These are phyloP conservation scores for Porphyrellus sp. DNA, from an alignment of 1,284 basidiomycete genomes.

Conservation along the genomic window DNA sequence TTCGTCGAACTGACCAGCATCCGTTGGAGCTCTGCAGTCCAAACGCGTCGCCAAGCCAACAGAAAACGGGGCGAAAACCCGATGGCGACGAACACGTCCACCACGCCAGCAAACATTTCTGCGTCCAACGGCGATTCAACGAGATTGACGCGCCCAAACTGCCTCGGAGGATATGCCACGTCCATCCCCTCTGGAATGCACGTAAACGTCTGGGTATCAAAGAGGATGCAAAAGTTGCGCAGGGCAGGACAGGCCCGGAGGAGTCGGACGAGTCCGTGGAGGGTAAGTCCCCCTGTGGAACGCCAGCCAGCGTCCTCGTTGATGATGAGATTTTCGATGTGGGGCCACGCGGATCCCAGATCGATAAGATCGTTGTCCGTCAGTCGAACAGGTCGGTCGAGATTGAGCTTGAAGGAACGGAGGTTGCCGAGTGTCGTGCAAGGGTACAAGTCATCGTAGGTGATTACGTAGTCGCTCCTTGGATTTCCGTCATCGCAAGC, in stretches of 20 bases:
- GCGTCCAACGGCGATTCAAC: neutral
- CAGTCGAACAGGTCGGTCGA: neutral
- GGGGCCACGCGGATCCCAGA: constrained; percentile 5
- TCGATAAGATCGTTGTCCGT: constrained; percentile 1
- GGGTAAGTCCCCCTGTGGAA: neutral
- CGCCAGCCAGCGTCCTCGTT: constrained; percentile 1
- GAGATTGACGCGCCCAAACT: neutral
- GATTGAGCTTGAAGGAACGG: neutral
- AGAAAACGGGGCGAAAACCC: neutral
- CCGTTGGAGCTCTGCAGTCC: neutral
- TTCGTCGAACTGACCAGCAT: no score
- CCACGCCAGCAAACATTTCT: neutral
- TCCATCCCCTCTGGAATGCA: constrained; percentile 1
- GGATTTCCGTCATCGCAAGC: neutral
- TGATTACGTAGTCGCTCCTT: neutral
- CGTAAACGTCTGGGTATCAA: constrained; percentile 3
- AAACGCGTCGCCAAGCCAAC: neutral
- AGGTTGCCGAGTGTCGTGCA: constrained; percentile 3
- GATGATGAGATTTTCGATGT: constrained; percentile 2
- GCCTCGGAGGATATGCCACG: neutral
- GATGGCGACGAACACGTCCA: neutral
- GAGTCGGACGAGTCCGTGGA: constrained; percentile 1
- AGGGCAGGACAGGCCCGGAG: neutral
- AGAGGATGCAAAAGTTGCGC: neutral
- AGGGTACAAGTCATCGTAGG: neutral